Evolutionary conservation across 2,329 filamentous ascomycete species (phyloP).

Genomic region (Diaporthe sp.): DNA sequence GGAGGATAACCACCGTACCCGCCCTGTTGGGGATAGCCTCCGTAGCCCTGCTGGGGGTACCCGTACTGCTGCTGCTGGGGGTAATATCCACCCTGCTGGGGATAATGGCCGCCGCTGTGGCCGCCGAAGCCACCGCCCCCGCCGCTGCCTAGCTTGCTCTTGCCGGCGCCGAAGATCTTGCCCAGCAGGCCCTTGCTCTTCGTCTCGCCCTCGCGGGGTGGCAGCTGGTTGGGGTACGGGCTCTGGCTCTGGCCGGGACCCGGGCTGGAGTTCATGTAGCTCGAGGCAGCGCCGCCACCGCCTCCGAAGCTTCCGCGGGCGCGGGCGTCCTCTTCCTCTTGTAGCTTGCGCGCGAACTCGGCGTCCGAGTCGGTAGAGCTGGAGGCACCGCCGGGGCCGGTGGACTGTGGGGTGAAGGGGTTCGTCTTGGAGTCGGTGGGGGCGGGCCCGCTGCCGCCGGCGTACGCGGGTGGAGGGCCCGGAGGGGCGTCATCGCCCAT

Average conservation of each 20-base stretch:
- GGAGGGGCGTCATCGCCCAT: constrained; percentile 58
- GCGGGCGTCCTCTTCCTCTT: constrained; percentile 85
- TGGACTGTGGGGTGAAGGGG: constrained; percentile 70
- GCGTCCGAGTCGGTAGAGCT: constrained; percentile 74
- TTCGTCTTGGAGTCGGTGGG: constrained; percentile 75
- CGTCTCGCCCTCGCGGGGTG: constrained; percentile 54
- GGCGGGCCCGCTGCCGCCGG: constrained; percentile 59
- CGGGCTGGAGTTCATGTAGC: constrained; percentile 50
- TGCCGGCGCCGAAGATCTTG: constrained; percentile 63
- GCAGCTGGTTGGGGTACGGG: constrained; percentile 57
- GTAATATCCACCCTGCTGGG: constrained; percentile 53
- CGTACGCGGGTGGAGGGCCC: constrained; percentile 78
- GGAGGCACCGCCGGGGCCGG: constrained; percentile 49
- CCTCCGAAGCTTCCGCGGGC: constrained; percentile 51
- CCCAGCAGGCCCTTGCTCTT: constrained; percentile 64
- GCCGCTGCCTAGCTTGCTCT: constrained; percentile 57
- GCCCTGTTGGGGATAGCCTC: constrained; percentile 41
- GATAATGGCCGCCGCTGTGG: constrained; percentile 46
- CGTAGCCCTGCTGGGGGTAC: constrained; percentile 50
- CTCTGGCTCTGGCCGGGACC: constrained; percentile 44
- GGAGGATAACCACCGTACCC: constrained; percentile 46
- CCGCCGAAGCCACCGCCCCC: constrained; percentile 47
- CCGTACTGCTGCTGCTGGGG: constrained; percentile 48
- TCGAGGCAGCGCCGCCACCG: constrained; percentile 52
- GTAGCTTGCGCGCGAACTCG: constrained; percentile 79